A percentile compares a stretch with the other conserved stretches of the same genome.
phyloP scores from a whole-genome alignment of 139 green algal species.

The Chlamydomonas schloesseri region DNA sequence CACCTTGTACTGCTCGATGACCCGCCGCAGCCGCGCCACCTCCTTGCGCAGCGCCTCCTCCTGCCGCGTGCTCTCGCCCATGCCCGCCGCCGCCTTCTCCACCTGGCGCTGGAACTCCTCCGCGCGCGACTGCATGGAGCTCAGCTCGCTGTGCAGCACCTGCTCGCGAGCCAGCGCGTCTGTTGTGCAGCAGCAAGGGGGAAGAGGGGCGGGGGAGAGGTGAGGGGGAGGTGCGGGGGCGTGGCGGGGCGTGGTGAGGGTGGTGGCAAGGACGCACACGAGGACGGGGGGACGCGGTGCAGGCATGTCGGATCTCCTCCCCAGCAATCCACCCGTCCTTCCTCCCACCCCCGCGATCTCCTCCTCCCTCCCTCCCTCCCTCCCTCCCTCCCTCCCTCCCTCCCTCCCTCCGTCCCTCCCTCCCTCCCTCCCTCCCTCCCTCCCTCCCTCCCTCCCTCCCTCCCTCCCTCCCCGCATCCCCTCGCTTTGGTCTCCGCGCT shows the following conservation, averaged over 20 bases:
- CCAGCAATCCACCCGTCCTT: no score
- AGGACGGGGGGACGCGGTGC: no score
- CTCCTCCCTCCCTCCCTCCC: no score
- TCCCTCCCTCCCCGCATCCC: no score
- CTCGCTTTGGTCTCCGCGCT: neutral
- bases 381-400: no score
- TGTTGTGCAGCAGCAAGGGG: neutral
- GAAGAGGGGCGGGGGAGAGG: neutral
- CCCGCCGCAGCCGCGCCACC: conserved; percentile 6
- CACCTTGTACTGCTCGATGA: conserved; percentile 43
- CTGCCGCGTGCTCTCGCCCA: neutral
- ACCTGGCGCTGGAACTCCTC: conserved; percentile 21
- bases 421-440: no score
- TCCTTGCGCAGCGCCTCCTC: conserved; percentile 36
- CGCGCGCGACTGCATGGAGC: conserved; percentile 9
- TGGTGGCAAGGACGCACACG: no score
- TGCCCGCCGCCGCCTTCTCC: conserved; percentile 10
- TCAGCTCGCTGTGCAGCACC: conserved; percentile 27
- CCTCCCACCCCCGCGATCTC: no score
- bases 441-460: no score
- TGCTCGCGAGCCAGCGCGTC: conserved; percentile 24
- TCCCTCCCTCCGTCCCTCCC: no score
- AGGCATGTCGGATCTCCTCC: no score
- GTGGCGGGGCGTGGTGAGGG: no score
- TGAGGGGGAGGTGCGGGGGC: neutral